These are phyloP conservation scores for Salicornia ramosissima DNA, from an alignment of 148 eudicot species.

Conservation along the genomic window DNA sequence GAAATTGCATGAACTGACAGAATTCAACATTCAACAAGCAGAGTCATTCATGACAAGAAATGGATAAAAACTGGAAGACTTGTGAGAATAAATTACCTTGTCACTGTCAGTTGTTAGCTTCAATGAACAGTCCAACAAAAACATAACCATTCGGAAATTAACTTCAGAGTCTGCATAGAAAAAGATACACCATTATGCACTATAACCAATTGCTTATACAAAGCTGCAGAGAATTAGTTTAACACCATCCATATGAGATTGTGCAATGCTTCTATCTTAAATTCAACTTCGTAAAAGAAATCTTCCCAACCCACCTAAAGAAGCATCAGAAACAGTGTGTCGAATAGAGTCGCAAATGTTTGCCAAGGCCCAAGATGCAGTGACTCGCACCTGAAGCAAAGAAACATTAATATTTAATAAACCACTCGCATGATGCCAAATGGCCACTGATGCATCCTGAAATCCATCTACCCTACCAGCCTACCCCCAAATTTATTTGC, in stretches of 20 bases:
- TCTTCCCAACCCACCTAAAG: slow-evolving; percentile 33
- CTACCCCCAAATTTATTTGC: no score
- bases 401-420: not conserved
- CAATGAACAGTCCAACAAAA: slow-evolving; percentile 57
- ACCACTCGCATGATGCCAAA: not conserved
- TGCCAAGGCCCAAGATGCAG: slow-evolving; percentile 97
- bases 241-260: not conserved
- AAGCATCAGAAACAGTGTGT: slow-evolving; percentile 44
- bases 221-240: slow-evolving; percentile 1
- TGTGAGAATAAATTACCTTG: slow-evolving; percentile 46
- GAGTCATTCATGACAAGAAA: not conserved
- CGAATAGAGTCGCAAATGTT: slow-evolving; percentile 85
- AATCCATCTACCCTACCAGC: no score
- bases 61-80: not conserved
- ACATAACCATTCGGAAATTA: slow-evolving; percentile 34
- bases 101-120: slow-evolving; percentile 79
- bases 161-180: slow-evolving; percentile 38
- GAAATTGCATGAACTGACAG: not conserved
- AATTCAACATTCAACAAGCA: not conserved
- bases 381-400: slow-evolving; percentile 71
- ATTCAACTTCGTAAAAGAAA: not conserved
- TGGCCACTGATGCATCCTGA: no score
- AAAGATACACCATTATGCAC: slow-evolving; percentile 1
- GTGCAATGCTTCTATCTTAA: not conserved
- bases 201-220: slow-evolving; percentile 1